A percentile compares a stretch with the other conserved stretches of the same genome.
Conservation (phyloP, 768 basidiomycete genomes). For the Leucocoprinus sp. region DNA sequence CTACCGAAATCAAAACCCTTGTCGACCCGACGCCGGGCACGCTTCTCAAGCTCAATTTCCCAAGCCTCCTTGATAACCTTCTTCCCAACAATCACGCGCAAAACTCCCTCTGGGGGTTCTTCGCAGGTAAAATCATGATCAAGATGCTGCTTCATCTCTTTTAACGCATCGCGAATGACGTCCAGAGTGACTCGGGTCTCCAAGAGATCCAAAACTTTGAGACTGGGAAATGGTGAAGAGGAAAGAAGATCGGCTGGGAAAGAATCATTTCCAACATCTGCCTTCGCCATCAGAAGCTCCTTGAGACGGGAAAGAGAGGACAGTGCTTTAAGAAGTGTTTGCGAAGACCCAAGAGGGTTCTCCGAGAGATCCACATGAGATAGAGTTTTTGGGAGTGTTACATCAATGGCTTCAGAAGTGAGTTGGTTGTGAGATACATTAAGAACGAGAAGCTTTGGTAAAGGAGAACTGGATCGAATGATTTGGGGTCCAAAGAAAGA, state of each 20-base stretch:
- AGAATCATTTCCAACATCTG: slow-evolving; percentile 53
- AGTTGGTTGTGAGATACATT: slow-evolving; percentile 66
- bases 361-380: slow-evolving; percentile 54
- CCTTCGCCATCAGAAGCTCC: slow-evolving; percentile 46
- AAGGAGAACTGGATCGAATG: slow-evolving; percentile 50
- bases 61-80: slow-evolving; percentile 64
- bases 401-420: slow-evolving; percentile 44
- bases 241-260: slow-evolving; percentile 36
- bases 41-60: slow-evolving; percentile 69
- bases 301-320: slow-evolving; percentile 42
- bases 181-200: slow-evolving; percentile 51
- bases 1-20: slow-evolving; percentile 23
- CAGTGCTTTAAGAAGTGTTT: slow-evolving; percentile 38
- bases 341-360: slow-evolving; percentile 51
- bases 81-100: slow-evolving; percentile 61
- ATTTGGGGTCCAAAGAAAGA: slow-evolving; percentile 61
- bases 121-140: slow-evolving; percentile 48
- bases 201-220: slow-evolving; percentile 56
- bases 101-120: slow-evolving; percentile 42
- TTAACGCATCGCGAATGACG: slow-evolving; percentile 36
- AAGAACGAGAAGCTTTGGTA: slow-evolving; percentile 59
- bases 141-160: slow-evolving; percentile 39
- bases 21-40: slow-evolving; percentile 32
- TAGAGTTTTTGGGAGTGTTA: slow-evolving; percentile 42
- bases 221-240: slow-evolving; percentile 34